phyloP scores from a whole-genome alignment of 2,329 filamentous ascomycete species.

The Ascochyta fabae region DNA sequence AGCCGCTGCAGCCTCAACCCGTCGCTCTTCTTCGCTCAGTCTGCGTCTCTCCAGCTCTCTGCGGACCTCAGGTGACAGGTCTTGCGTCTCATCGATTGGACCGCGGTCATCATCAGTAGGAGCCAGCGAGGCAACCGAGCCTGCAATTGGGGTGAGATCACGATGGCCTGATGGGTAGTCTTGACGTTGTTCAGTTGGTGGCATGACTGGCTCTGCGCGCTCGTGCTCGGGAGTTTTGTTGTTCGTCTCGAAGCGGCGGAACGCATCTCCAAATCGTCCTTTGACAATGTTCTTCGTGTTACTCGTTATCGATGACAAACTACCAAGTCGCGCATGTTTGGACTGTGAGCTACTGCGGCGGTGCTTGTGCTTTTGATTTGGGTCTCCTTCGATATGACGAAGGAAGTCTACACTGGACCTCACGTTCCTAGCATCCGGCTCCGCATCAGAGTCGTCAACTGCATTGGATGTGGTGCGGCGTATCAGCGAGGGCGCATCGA shows the following conservation, averaged over 20 bases:
- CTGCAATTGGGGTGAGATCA: slow-evolving; percentile 69
- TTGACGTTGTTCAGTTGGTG: slow-evolving; percentile 33
- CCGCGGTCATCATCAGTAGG: slow-evolving; percentile 72
- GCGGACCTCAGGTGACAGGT: slow-evolving; percentile 84
- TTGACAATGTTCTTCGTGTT: slow-evolving; percentile 83
- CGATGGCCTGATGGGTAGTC: slow-evolving; percentile 28
- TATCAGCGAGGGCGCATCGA: slow-evolving; percentile 40
- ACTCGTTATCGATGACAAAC: slow-evolving; percentile 71
- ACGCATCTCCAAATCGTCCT: slow-evolving; percentile 90
- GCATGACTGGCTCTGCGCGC: slow-evolving; percentile 35
- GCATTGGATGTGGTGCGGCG: slow-evolving; percentile 39
- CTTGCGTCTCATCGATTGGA: slow-evolving; percentile 69
- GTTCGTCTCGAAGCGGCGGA: slow-evolving; percentile 82
- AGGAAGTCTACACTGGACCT: slow-evolving; percentile 84
- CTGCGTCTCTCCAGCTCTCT: slow-evolving; percentile 85
- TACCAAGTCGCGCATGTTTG: slow-evolving; percentile 74
- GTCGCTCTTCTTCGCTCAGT: slow-evolving; percentile 84
- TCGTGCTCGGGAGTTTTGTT: slow-evolving; percentile 35
- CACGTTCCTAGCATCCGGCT: slow-evolving; percentile 69
- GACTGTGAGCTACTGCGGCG: slow-evolving; percentile 62
- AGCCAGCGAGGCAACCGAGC: slow-evolving; percentile 70
- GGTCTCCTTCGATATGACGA: slow-evolving; percentile 72
- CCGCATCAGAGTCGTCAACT: slow-evolving; percentile 47
- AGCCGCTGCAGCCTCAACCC: slow-evolving; percentile 86
- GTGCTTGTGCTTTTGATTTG: slow-evolving; percentile 59